Evolutionary conservation across 2,329 filamentous ascomycete genomes (phyloP).

Genomic region (Hypoxylon sp.): DNA sequence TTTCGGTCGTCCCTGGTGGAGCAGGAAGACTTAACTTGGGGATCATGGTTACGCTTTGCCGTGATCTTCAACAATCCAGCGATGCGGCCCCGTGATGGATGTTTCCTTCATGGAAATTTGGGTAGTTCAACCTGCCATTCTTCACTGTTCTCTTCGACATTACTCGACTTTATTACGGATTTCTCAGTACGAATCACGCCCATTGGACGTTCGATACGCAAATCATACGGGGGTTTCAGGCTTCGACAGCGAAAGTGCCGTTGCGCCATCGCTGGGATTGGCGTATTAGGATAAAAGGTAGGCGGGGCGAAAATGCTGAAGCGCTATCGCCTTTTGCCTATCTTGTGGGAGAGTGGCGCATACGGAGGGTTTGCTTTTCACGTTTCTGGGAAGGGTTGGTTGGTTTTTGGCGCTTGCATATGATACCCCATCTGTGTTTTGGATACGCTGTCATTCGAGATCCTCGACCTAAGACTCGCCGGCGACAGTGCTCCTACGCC

Average conservation of each 20-base stretch:
- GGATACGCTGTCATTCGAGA: slow-evolving; percentile 64
- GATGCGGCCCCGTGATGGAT: slow-evolving; percentile 17
- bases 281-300: slow-evolving; percentile 44
- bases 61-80: slow-evolving; percentile 45
- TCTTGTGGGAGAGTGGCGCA: slow-evolving; percentile 39
- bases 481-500: slow-evolving; percentile 62
- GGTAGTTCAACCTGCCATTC: slow-evolving; percentile 57
- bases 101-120: slow-evolving; percentile 21
- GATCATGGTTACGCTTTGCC: slow-evolving; percentile 32
- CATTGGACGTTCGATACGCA: slow-evolving; percentile 48
- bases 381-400: slow-evolving; percentile 40
- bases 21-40: slow-evolving; percentile 47
- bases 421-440: slow-evolving; percentile 68
- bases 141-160: slow-evolving; percentile 31
- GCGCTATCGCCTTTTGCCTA: slow-evolving; percentile 54
- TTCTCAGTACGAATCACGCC: slow-evolving; percentile 35
- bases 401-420: slow-evolving; percentile 53
- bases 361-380: slow-evolving; percentile 41
- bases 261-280: slow-evolving; percentile 55
- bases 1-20: slow-evolving; percentile 61
- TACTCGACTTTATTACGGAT: slow-evolving; percentile 34
- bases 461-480: slow-evolving; percentile 50
- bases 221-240: slow-evolving; percentile 47
- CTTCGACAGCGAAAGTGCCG: slow-evolving; percentile 55
- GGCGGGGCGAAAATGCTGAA: slow-evolving; percentile 55